A percentile compares a stretch with the other conserved stretches of the same genome.
Conservation (phyloP, 176 grass and related monocot species). For the Pontederia paniculata region DNA sequence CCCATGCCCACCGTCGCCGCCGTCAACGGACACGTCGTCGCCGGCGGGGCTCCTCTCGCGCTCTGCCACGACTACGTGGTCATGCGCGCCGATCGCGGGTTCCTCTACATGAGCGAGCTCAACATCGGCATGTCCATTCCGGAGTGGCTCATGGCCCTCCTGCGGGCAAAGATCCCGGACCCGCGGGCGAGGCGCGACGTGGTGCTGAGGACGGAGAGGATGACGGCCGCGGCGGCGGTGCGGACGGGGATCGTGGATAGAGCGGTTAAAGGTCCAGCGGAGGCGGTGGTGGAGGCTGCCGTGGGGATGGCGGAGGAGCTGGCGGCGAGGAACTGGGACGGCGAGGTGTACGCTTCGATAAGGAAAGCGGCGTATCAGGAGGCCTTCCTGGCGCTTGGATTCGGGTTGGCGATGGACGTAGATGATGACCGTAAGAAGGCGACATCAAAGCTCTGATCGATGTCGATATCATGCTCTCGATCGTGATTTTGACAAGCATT, state of each 20-base stretch:
- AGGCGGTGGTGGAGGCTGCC: slow-evolving; percentile 45
- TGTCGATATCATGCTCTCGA: too few species aligned
- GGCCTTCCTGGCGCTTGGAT: slow-evolving; percentile 21
- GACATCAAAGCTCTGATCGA: slow-evolving; percentile 38
- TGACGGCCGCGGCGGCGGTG: slow-evolving; percentile 45
- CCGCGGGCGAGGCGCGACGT: slow-evolving; percentile 49
- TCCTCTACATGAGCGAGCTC: slow-evolving; percentile 93
- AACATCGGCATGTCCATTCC: slow-evolving; percentile 71
- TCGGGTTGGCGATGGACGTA: slow-evolving; percentile 45
- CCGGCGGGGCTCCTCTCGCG: slow-evolving; percentile 45
- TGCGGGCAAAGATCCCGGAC: slow-evolving; percentile 58
- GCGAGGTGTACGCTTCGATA: slow-evolving; percentile 47
- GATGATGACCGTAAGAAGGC: slow-evolving; percentile 22
- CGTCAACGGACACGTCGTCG: slow-evolving; percentile 66
- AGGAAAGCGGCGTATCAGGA: slow-evolving; percentile 46
- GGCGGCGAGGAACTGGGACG: slow-evolving; percentile 69
- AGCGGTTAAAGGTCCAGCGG: slow-evolving; percentile 30
- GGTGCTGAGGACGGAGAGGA: slow-evolving; percentile 31
- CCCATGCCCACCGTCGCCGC: slow-evolving; percentile 88
- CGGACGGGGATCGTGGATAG: slow-evolving; percentile 53
- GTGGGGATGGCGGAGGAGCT: slow-evolving; percentile 65
- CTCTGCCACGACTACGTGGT: slow-evolving; percentile 74
- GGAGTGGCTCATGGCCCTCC: slow-evolving; percentile 41
- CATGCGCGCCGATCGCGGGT: slow-evolving; percentile 78
- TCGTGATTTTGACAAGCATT: too few species aligned